Evolutionary conservation across 805 yeast species (phyloP).

Genomic region (Lipomyces sp.): DNA sequence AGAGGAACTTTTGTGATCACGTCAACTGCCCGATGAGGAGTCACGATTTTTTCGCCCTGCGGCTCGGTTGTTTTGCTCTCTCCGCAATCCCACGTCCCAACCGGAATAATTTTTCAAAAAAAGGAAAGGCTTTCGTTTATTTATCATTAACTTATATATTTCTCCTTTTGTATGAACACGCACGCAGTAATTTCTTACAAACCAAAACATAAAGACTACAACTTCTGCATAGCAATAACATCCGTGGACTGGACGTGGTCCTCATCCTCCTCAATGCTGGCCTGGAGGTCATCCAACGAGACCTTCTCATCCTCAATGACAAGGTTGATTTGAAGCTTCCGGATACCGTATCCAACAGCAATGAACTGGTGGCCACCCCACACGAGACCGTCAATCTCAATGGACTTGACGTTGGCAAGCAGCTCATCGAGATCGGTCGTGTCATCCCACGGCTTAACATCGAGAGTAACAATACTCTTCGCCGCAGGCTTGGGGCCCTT

Average conservation of each 20-base stretch:
- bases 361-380: conserved; percentile 99
- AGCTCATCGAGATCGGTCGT: conserved; percentile 93
- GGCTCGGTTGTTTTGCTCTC: too few relatives aligned
- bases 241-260: conserved; percentile 99
- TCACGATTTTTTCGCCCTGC: too few relatives aligned
- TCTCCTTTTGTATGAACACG: too few relatives aligned
- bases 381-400: conserved; percentile 85
- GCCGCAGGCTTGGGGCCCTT: conserved; percentile 98
- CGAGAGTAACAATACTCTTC: conserved; percentile 93
- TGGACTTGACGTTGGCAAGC: conserved; percentile 78
- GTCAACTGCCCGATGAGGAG: too few relatives aligned
- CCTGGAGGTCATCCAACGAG: conserved; percentile 78
- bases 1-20: too few relatives aligned
- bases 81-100: too few relatives aligned
- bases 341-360: conserved; percentile 99
- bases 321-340: conserved; percentile 97
- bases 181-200: neutral
- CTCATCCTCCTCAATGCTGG: conserved; percentile 83
- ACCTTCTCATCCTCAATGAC: conserved; percentile 98
- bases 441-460: conserved; percentile 99
- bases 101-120: too few relatives aligned
- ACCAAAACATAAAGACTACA: conserved; percentile 10
- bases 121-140: too few relatives aligned
- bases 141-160: too few relatives aligned
- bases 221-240: conserved; percentile 47